Evolutionary conservation across 2,329 filamentous ascomycete species (phyloP).

Genomic region (Nemania abortiva): DNA sequence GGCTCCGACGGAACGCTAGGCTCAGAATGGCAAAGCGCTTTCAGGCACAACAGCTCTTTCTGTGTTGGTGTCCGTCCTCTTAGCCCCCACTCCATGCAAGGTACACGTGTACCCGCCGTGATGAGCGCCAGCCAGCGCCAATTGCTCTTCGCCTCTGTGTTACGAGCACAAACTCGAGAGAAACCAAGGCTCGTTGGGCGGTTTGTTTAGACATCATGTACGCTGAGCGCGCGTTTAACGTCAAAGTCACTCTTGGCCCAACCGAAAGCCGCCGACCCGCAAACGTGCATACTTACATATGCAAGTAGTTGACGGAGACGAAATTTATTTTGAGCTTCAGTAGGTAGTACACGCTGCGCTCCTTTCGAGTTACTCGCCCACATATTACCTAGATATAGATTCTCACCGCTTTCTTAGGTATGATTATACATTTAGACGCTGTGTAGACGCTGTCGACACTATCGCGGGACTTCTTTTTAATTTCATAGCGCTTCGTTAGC

Average conservation of each 20-base stretch:
- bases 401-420: neutral
- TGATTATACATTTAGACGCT: neutral
- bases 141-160: constrained; percentile 19
- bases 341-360: neutral
- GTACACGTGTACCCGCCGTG: constrained; percentile 36
- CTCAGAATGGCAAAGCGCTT: neutral
- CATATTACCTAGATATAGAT: neutral
- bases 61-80: constrained; percentile 1
- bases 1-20: neutral
- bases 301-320: neutral
- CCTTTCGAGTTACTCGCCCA: neutral
- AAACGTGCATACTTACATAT: neutral
- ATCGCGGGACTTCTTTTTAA: neutral
- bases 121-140: constrained; percentile 23
- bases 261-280: constrained; percentile 26
- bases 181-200: constrained; percentile 10
- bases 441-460: neutral
- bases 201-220: constrained; percentile 11
- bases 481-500: neutral
- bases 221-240: constrained; percentile 36
- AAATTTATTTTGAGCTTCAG: constrained; percentile 10
- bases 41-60: constrained; percentile 1
- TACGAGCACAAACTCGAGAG: neutral
- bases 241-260: neutral
- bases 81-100: constrained; percentile 29